Conservation (phyloP, 331 rosid genomes). For the Quercus phellos region DNA sequence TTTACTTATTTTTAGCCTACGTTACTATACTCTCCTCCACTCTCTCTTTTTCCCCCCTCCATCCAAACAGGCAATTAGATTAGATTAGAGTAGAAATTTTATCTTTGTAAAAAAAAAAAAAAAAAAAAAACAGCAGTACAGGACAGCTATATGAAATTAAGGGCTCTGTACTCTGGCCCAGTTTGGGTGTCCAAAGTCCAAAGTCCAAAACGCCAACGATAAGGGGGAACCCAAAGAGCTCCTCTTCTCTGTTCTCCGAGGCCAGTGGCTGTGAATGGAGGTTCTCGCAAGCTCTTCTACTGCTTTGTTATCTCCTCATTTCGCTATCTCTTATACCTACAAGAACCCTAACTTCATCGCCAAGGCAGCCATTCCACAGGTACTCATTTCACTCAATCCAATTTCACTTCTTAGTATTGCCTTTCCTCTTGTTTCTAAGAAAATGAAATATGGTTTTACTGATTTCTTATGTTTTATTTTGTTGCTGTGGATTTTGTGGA, state of each 20-base stretch:
- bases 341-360: neutral
- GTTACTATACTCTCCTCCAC: too few species aligned
- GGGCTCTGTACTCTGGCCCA: neutral
- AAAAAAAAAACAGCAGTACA: too few species aligned
- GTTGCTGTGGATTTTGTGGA: neutral
- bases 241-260: slow-evolving; percentile 5
- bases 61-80: too few species aligned
- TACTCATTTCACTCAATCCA: slow-evolving; percentile 6
- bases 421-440: slow-evolving; percentile 4
- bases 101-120: too few species aligned
- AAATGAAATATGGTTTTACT: neutral
- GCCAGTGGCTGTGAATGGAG: slow-evolving; percentile 34
- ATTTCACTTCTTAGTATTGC: neutral
- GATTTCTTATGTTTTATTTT: neutral
- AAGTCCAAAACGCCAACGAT: neutral
- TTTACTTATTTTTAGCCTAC: too few species aligned
- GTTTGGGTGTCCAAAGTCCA: neutral
- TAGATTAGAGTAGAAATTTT: too few species aligned
- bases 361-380: slow-evolving; percentile 27
- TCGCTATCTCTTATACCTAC: slow-evolving; percentile 4
- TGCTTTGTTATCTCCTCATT: slow-evolving; percentile 29
- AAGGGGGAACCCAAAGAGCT: slow-evolving; percentile 7
- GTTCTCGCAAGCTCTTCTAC: slow-evolving; percentile 38
- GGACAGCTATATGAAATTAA: neutral
- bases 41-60: too few species aligned